These are phyloP conservation scores for Candida khao-thaluensis DNA, from an alignment of 805 yeast genomes.

Conservation along the genomic window DNA sequence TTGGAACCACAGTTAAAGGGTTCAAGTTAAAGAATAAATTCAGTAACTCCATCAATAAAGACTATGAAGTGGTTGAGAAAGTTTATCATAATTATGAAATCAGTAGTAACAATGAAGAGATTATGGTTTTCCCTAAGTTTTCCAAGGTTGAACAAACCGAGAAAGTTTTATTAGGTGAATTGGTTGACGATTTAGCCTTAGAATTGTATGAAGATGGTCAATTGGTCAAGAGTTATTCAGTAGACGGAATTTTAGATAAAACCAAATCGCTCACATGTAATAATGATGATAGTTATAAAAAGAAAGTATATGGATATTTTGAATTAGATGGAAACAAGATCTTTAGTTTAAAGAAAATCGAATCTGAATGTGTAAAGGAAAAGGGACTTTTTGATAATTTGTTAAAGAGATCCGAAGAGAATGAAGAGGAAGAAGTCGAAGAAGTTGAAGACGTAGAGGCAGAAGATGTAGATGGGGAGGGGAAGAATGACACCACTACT, in stretches of 20 bases:
- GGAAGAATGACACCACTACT: slow-evolving; percentile 16
- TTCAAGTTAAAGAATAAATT: slow-evolving; percentile 63
- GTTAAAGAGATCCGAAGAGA: slow-evolving; percentile 17
- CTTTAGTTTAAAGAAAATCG: slow-evolving; percentile 45
- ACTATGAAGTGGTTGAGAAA: slow-evolving; percentile 58
- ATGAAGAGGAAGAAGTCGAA: slow-evolving; percentile 13
- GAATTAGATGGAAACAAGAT: slow-evolving; percentile 49
- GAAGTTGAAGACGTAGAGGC: slow-evolving; percentile 17
- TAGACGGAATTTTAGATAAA: slow-evolving; percentile 26
- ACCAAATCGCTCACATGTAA: slow-evolving; percentile 42
- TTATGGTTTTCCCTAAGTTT: slow-evolving; percentile 48
- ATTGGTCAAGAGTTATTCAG: slow-evolving; percentile 26
- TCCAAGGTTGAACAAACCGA: slow-evolving; percentile 33
- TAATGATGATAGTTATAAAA: slow-evolving; percentile 20
- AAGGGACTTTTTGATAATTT: slow-evolving; percentile 26
- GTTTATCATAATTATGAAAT: slow-evolving; percentile 50
- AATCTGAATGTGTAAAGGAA: slow-evolving; percentile 40
- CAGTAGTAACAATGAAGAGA: slow-evolving; percentile 21
- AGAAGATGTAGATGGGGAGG: slow-evolving; percentile 17
- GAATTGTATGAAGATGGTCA: slow-evolving; percentile 40
- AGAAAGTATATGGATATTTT: slow-evolving; percentile 41
- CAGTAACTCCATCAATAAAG: slow-evolving; percentile 53
- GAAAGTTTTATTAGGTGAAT: slow-evolving; percentile 36
- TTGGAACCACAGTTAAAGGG: slow-evolving; percentile 87
- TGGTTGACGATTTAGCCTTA: slow-evolving; percentile 27